Percentiles rank a stretch among this genome's conserved stretches.
Evolutionary conservation across 345 rosid genomes (phyloP).

Genomic region (Citrus medica): DNA sequence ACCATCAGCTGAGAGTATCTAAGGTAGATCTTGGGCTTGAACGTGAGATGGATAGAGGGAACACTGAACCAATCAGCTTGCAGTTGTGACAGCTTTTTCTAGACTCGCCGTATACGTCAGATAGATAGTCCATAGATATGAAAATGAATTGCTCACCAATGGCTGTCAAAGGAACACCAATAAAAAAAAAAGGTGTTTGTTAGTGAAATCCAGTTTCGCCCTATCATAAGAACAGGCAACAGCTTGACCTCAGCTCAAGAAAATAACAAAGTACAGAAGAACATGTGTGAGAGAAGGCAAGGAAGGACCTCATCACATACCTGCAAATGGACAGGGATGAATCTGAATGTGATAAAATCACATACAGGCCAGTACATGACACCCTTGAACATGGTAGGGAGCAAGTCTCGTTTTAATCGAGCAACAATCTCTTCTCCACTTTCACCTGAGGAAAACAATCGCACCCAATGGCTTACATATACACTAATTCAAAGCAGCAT

Average conservation of each 20-base stretch:
- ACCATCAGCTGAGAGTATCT: not conserved
- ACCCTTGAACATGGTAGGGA: conserved; percentile 67
- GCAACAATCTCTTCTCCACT: conserved; percentile 50
- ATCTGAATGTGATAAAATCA: conserved; percentile 82
- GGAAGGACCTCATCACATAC: conserved; percentile 25
- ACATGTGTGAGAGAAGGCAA: not conserved
- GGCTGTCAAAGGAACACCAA: conserved; percentile 47
- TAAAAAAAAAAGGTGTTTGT: not conserved
- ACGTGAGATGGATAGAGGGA: not conserved
- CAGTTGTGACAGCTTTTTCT: conserved; percentile 40
- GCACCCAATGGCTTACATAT: conserved; percentile 7
- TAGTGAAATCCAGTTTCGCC: not conserved
- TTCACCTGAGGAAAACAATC: conserved; percentile 56
- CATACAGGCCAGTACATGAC: conserved; percentile 88
- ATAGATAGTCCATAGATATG: conserved; percentile 88
- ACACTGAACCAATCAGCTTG: conserved; percentile 24
- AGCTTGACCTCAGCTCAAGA: not conserved
- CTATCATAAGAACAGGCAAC: not conserved
- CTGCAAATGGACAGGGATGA: conserved; percentile 86
- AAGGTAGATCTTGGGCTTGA: not conserved
- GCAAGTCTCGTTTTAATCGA: conserved; percentile 68
- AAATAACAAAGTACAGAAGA: not conserved
- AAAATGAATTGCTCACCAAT: conserved; percentile 84
- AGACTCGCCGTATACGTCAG: conserved; percentile 84
- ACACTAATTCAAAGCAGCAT: not conserved